A percentile compares a stretch with the other conserved stretches of the same genome.
These are phyloP conservation scores for Curvularia spicifera DNA, from an alignment of 2,329 filamentous ascomycete species.

Conservation along the genomic window DNA sequence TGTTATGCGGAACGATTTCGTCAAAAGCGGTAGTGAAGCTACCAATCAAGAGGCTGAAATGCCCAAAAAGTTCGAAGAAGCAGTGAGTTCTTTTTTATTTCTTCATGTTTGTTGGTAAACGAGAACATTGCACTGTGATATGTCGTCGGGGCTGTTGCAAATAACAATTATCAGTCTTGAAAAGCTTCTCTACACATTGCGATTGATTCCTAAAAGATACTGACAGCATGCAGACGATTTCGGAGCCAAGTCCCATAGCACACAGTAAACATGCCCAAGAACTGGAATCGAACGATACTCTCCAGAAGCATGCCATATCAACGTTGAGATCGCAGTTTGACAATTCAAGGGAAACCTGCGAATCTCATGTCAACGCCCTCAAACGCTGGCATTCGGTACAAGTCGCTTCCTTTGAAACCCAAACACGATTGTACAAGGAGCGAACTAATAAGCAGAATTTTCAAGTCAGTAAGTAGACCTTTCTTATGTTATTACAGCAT, in stretches of 20 bases:
- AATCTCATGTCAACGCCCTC: conserved; percentile 48
- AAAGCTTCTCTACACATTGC: neutral
- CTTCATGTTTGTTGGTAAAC: conserved; percentile 27
- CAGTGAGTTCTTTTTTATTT: conserved; percentile 41
- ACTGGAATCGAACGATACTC: conserved; percentile 37
- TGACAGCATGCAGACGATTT: conserved; percentile 27
- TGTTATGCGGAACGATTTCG: conserved; percentile 32
- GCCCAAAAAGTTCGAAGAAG: conserved; percentile 27
- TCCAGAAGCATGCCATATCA: conserved; percentile 43
- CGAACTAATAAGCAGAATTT: conserved; percentile 31
- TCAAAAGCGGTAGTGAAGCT: conserved; percentile 25
- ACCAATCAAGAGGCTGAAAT: conserved; percentile 19
- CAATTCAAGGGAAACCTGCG: conserved; percentile 48
- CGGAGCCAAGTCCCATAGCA: conserved; percentile 23
- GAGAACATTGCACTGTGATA: conserved; percentile 33
- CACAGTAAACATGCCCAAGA: conserved; percentile 36
- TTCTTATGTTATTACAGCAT: neutral
- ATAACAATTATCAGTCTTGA: neutral
- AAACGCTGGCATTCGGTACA: conserved; percentile 50
- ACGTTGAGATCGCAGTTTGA: conserved; percentile 46
- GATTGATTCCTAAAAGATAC: neutral
- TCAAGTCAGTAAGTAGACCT: conserved; percentile 26
- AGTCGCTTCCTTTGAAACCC: conserved; percentile 48
- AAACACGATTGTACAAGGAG: conserved; percentile 50
- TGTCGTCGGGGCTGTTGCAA: conserved; percentile 24